Evolutionary conservation across 2,329 filamentous ascomycete genomes (phyloP), one percentile per base, ranked within the genome.

Genomic region (Thelonectria rubi): DNA sequence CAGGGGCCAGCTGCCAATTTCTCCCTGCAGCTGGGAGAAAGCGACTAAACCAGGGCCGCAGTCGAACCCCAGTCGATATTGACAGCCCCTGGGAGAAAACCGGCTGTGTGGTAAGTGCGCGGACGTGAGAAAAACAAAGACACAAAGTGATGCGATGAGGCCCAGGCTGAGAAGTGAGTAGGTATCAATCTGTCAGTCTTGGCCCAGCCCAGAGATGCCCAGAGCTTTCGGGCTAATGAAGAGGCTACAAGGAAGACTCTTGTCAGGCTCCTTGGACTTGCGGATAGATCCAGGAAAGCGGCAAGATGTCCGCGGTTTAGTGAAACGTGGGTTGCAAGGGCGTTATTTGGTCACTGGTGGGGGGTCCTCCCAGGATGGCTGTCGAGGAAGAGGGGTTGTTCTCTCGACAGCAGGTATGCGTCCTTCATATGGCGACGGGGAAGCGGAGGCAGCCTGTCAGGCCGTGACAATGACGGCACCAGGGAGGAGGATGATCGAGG

Each of bases 321-420:
- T 60, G 64, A 64, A 69, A 65, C 48, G 63, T 57, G 47, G 64
- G 61, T 65, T 72, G 65, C 62, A 64, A 68, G 62, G 58, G 58
- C 46, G 47, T 55, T 60, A 55, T 63, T 50, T 60, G 58, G 58
- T 65, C 53, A 56, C 56, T 61, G 58, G 59, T 65, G 63, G 63
- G 68, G 63, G 61, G 67, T 42, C 24, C 55, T 53, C 56, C 50
- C 43, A 43, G 50, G 57, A 63, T 69, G 57, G 56, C 63, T 62
- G 65, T 71, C 63, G 56, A 62, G 60, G 34, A 66, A 56, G 64
- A 70, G 62, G 63, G 65, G 65, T 59, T 61, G 58, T 59, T 63
- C 26, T 30, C 26, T 37, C 15, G 60, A 60, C 47, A 48, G 53
- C 45, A 45, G 26, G 43, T 60, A 55, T 52, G 68, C 53, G 61